phyloP scores from a whole-genome alignment of 345 rosid genomes.

The Hevea brasiliensis region DNA sequence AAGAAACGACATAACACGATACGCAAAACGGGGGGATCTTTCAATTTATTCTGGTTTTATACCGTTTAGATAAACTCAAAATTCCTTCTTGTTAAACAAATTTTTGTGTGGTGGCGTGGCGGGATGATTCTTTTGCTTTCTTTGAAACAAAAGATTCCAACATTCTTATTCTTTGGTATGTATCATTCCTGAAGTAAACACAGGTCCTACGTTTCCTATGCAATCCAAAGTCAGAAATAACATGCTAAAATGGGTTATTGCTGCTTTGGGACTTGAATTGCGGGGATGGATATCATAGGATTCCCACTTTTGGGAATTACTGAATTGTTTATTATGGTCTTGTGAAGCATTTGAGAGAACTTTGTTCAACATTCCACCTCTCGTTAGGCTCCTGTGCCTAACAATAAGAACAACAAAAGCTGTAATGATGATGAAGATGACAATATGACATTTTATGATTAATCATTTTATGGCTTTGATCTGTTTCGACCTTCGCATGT shows the following conservation, averaged over 20 bases:
- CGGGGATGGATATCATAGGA: not conserved
- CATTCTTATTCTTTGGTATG: not conserved
- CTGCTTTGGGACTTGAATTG: no score
- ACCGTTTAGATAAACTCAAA: no score
- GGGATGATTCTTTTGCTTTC: constrained; percentile 5
- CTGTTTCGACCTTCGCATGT: no score
- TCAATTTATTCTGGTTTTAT: not conserved
- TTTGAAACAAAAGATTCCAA: not conserved
- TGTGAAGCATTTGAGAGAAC: no score
- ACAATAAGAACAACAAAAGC: no score
- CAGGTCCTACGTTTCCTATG: not conserved
- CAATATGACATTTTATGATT: no score
- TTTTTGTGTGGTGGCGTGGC: not conserved
- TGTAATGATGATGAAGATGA: no score
- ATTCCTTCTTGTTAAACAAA: no score
- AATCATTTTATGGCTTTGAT: no score
- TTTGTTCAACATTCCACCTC: no score
- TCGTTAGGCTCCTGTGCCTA: no score
- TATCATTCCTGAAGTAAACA: not conserved
- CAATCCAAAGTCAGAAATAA: not conserved
- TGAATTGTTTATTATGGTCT: no score
- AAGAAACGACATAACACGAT: constrained; percentile 1
- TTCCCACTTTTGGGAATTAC: not conserved
- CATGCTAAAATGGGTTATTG: not conserved
- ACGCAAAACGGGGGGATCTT: constrained; percentile 5